A percentile compares a stretch with the other conserved stretches of the same genome.
Conservation (phyloP, 371 early-diverging fungal genomes). For the Apophysomyces sp. region DNA sequence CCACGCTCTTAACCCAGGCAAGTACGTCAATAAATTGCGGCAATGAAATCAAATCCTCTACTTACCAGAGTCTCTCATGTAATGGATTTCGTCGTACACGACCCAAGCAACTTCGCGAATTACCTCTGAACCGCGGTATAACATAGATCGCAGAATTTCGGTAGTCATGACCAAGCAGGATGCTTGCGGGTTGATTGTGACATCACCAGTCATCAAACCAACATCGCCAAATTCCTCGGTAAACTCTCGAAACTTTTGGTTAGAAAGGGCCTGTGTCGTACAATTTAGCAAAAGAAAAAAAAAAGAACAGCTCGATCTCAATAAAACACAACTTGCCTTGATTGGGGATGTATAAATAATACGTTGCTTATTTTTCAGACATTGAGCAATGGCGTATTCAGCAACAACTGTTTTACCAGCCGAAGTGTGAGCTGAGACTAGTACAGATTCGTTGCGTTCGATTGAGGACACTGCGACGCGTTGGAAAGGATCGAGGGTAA, state of each 20-base stretch:
- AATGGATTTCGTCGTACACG: constrained; percentile 99
- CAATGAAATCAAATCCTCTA: neutral
- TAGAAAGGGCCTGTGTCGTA: constrained; percentile 86
- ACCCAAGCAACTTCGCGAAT: constrained; percentile 99
- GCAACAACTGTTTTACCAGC: constrained; percentile 99
- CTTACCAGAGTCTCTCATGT: constrained; percentile 91
- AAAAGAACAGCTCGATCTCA: neutral
- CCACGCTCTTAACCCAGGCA: constrained; percentile 75
- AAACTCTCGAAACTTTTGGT: constrained; percentile 99
- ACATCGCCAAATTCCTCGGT: constrained; percentile 98
- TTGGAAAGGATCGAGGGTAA: constrained; percentile 99
- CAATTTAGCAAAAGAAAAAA: neutral
- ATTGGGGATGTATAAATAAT: constrained; percentile 99
- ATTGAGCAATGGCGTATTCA: constrained; percentile 99
- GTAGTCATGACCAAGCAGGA: constrained; percentile 99
- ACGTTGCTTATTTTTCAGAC: constrained; percentile 91
- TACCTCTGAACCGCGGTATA: constrained; percentile 98
- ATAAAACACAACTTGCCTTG: constrained; percentile 60
- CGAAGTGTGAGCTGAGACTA: constrained; percentile 99
- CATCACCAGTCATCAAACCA: constrained; percentile 99
- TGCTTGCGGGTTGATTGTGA: constrained; percentile 97
- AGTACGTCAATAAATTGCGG: neutral
- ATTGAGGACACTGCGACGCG: constrained; percentile 89
- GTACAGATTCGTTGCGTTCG: constrained; percentile 94
- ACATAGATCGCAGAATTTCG: constrained; percentile 99